Conservation (phyloP, 2,329 filamentous ascomycete genomes). For the Thermoascus crustaceus region DNA sequence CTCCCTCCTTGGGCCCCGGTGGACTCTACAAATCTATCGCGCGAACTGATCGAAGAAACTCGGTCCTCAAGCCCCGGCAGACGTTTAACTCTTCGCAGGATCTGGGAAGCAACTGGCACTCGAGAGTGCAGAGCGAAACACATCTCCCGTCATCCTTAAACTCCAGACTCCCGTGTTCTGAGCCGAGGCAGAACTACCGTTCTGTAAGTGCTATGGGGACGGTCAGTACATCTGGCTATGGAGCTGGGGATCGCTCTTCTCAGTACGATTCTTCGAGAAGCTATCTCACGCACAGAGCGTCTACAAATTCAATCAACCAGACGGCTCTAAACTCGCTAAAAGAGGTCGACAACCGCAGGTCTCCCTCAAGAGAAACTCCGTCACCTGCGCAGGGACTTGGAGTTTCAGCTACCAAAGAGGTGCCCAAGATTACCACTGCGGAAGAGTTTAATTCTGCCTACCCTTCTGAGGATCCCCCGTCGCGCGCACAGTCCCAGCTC, state of each 20-base stretch:
- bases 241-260: slow-evolving; percentile 27
- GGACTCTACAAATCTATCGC: slow-evolving; percentile 38
- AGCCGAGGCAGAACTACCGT: slow-evolving; percentile 43
- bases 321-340: slow-evolving; percentile 45
- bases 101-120: slow-evolving; percentile 42
- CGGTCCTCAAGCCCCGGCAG: slow-evolving; percentile 38
- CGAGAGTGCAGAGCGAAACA: slow-evolving; percentile 55
- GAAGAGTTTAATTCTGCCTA: slow-evolving; percentile 30
- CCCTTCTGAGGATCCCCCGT: slow-evolving; percentile 40
- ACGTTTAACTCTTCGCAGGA: slow-evolving; percentile 28
- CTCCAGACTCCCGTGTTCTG: slow-evolving; percentile 17
- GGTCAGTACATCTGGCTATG: slow-evolving; percentile 22
- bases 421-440: slow-evolving; percentile 18
- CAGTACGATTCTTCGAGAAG: slow-evolving; percentile 22
- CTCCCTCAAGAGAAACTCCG: background rate
- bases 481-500: slow-evolving; percentile 62
- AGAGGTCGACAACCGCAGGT: slow-evolving; percentile 41
- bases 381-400: slow-evolving; percentile 11
- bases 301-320: slow-evolving; percentile 39
- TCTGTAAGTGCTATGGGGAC: slow-evolving; percentile 53
- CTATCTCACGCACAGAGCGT: slow-evolving; percentile 25
- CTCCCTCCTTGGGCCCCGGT: slow-evolving; percentile 26
- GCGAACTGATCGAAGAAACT: slow-evolving; percentile 32
- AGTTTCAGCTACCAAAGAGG: slow-evolving; percentile 17
- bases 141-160: slow-evolving; percentile 40